A percentile compares a stretch with the other conserved stretches of the same genome.
phyloP scores from a whole-genome alignment of 2,329 filamentous ascomycete species.

The Ophiostoma ips region DNA sequence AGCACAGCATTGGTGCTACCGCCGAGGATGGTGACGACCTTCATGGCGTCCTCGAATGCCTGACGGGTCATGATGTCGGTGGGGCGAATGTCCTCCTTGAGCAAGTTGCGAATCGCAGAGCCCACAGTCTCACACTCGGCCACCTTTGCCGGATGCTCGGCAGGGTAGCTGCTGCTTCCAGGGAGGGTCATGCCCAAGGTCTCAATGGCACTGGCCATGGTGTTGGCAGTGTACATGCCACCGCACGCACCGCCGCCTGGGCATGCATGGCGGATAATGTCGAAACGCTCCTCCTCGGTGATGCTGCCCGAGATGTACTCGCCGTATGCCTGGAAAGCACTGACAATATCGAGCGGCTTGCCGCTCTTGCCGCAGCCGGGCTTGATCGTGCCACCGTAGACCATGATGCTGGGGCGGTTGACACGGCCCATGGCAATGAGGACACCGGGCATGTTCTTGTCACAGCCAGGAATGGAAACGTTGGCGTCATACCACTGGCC shows the following conservation, averaged over 20 bases:
- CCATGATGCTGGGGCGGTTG: slow-evolving; percentile 91
- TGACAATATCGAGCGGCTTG: slow-evolving; percentile 80
- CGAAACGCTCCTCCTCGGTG: slow-evolving; percentile 78
- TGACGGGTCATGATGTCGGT: slow-evolving; percentile 65
- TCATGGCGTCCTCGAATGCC: slow-evolving; percentile 77
- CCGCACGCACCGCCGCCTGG: slow-evolving; percentile 73
- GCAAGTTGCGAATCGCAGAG: slow-evolving; percentile 57
- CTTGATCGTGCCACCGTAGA: slow-evolving; percentile 90
- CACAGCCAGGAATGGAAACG: slow-evolving; percentile 90
- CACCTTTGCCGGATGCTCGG: slow-evolving; percentile 57
- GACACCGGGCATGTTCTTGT: slow-evolving; percentile 98
- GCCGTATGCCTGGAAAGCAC: slow-evolving; percentile 94
- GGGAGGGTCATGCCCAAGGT: slow-evolving; percentile 67
- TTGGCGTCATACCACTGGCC: slow-evolving; percentile 98
- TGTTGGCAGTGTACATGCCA: slow-evolving; percentile 73
- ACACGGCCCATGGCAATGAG: slow-evolving; percentile 88
- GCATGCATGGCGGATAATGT: slow-evolving; percentile 88
- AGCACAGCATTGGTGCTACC: slow-evolving; percentile 79
- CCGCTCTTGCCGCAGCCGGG: slow-evolving; percentile 73
- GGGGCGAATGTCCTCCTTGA: slow-evolving; percentile 64
- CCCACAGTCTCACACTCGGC: slow-evolving; percentile 61
- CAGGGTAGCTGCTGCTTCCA: slow-evolving; percentile 66
- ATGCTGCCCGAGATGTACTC: slow-evolving; percentile 89
- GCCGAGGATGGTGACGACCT: slow-evolving; percentile 67
- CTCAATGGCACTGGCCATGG: slow-evolving; percentile 62